Conservation (phyloP, 2,329 filamentous ascomycete genomes). For the Dothistroma septosporum region DNA sequence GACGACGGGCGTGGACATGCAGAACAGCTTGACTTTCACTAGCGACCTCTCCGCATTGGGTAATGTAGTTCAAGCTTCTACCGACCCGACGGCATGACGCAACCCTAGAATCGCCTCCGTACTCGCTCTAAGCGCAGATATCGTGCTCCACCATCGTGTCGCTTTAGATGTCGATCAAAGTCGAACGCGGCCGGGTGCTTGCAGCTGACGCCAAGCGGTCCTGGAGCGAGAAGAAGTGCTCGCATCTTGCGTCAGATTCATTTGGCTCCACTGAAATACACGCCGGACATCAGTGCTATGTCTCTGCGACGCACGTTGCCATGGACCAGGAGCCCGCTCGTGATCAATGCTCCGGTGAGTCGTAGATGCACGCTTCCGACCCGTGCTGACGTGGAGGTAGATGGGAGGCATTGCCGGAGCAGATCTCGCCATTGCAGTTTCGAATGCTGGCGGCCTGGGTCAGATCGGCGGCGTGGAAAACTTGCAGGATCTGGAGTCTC, state of each 20-base stretch:
- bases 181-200: not conserved
- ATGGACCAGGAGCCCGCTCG: constrained; percentile 17
- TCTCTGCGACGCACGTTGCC: constrained; percentile 7
- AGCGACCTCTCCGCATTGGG: not conserved
- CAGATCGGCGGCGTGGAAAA: constrained; percentile 42
- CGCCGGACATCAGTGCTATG: not conserved
- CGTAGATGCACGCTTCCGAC: not conserved
- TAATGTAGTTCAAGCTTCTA: no score
- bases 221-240: not conserved
- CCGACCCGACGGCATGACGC: not conserved
- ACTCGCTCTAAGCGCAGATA: no score
- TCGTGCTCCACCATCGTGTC: no score
- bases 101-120: not conserved
- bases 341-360: constrained; percentile 23
- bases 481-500: constrained; percentile 14
- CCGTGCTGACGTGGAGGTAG: constrained; percentile 2
- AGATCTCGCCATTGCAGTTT: constrained; percentile 58
- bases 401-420: constrained; percentile 48
- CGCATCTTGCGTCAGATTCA: not conserved
- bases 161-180: not conserved
- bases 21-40: not conserved
- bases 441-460: constrained; percentile 47
- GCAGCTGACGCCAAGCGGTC: not conserved
- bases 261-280: not conserved
- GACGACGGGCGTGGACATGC: not conserved